Evolutionary conservation across 129 eudicot species (phyloP), one percentile per base, ranked within the genome.

Genomic region (Flaveria ramosissima): DNA sequence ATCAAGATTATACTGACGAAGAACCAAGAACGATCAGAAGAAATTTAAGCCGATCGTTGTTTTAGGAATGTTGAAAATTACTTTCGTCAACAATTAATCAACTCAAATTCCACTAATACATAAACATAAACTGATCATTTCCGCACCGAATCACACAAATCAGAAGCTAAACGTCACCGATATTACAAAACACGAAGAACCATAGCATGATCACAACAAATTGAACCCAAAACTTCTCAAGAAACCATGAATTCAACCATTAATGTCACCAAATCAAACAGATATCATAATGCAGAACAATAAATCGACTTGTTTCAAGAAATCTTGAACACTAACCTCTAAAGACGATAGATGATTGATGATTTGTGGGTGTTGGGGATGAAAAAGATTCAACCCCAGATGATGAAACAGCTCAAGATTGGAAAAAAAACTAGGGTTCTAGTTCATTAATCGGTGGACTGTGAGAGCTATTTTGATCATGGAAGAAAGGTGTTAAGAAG

Each of bases 301-400:
- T 24, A 9, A 12, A 17, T 9, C 24, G 5, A 46, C 2, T 7
- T 1, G 4, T 69, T 46, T 19, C 27, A 46, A 45, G 56, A 68
- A 68, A 68, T 43, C 39, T 47, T 70, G 61, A 50, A 48, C 3
- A 70, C 75, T 26, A 12, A 70, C 75, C 75, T 70, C 14, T 23
- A 23, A 19, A 16, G 72, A 67, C n/a, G 72, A 67, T 4, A 19
- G 5, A 41, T 67, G 52, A 5, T n/a, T 9, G 61, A 70, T 46
- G 74, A 24, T 23, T 23, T 24, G 23, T 14, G 46, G 61, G 43
- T 51, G 26, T 70, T 50, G 14, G 21, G 50, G 74, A 70, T 70
- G 74, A 70, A 48, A 48, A 70, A 1, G 56, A 68, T 42, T 68
- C 36, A 67, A 65, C 17, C 47, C 24, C 68, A 62, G 68, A 62